phyloP scores from a whole-genome alignment of 192 early-diverging fungal genomes.

The Coemansia sp. region DNA sequence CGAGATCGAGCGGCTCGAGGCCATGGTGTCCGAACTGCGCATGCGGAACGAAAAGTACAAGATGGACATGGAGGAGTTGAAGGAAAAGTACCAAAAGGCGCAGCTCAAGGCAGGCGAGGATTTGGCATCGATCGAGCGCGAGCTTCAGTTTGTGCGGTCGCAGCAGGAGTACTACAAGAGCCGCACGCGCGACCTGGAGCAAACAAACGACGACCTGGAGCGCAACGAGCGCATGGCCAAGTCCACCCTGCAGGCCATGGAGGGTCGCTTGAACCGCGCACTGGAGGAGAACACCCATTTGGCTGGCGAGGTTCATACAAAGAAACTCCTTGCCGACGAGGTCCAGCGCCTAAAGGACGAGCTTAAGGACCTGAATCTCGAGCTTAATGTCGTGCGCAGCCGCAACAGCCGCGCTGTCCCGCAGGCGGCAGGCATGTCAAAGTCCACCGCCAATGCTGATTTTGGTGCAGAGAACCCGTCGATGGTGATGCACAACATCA shows the following conservation, averaged over 20 bases:
- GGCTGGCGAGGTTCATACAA: conserved; percentile 62
- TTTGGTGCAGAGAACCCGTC: conserved; percentile 53
- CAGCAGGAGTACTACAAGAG: conserved; percentile 68
- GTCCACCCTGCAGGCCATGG: conserved; percentile 65
- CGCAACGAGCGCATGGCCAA: conserved; percentile 63
- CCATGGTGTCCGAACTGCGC: conserved; percentile 59
- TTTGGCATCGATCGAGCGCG: conserved; percentile 66
- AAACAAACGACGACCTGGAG: conserved; percentile 77
- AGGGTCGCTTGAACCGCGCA: conserved; percentile 66
- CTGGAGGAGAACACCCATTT: conserved; percentile 66
- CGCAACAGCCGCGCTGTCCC: conserved; percentile 37
- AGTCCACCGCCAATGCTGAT: conserved; percentile 31
- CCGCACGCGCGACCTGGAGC: conserved; percentile 68
- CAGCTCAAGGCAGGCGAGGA: conserved; percentile 64
- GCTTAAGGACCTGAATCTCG: conserved; percentile 57
- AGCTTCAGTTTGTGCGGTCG: conserved; percentile 67
- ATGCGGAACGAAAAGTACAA: conserved; percentile 60
- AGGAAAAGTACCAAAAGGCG: conserved; percentile 65
- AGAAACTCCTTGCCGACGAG: conserved; percentile 65
- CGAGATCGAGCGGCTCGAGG: conserved; percentile 68
- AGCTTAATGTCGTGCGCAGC: conserved; percentile 51
- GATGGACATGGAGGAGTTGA: conserved; percentile 68
- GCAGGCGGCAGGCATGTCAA: conserved; percentile 30
- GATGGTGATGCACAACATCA: conserved; percentile 71
- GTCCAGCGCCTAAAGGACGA: conserved; percentile 77